Percentiles rank a stretch among this genome's conserved stretches.
Evolutionary conservation across 768 basidiomycete genomes (phyloP).

Genomic region (Coprinopsis sp.): DNA sequence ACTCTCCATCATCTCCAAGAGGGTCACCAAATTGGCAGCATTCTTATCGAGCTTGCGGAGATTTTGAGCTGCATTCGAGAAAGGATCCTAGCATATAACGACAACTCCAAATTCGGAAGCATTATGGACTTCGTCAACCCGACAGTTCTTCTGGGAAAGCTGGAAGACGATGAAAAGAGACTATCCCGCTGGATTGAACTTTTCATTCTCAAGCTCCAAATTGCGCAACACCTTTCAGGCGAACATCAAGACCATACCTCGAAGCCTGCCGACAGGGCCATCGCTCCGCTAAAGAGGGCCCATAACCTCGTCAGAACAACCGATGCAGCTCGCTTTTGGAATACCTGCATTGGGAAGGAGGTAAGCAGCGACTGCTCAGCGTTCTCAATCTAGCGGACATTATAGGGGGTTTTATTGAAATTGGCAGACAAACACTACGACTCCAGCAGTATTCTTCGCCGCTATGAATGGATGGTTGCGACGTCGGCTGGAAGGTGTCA

Average conservation of each 20-base stretch:
- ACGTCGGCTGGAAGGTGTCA: conserved; percentile 12
- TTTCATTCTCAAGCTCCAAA: conserved; percentile 9
- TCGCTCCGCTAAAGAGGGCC: conserved; percentile 11
- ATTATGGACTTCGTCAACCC: conserved; percentile 19
- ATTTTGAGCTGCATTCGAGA: conserved; percentile 17
- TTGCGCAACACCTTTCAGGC: neutral
- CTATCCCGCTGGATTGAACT: conserved; percentile 21
- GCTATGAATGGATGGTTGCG: conserved; percentile 13
- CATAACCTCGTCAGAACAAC: conserved; percentile 10
- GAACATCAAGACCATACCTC: neutral
- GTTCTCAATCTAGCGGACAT: no score
- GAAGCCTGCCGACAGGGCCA: neutral
- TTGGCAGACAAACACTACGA: neutral
- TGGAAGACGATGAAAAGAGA: conserved; percentile 20
- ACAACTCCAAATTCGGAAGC: conserved; percentile 6
- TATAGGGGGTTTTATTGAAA: no score
- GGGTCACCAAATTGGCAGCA: conserved; percentile 11
- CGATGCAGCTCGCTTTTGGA: conserved; percentile 18
- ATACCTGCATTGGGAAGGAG: conserved; percentile 19
- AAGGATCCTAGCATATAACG: conserved; percentile 16
- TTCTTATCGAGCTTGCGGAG: no score
- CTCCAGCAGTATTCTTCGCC: neutral
- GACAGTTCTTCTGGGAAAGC: conserved; percentile 11
- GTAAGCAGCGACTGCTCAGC: no score
- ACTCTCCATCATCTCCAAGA: conserved; percentile 8